A percentile compares a stretch with the other conserved stretches of the same genome.
These are phyloP conservation scores for Diaporthe nobilis DNA, from an alignment of 2,329 filamentous ascomycete species.

Conservation along the genomic window DNA sequence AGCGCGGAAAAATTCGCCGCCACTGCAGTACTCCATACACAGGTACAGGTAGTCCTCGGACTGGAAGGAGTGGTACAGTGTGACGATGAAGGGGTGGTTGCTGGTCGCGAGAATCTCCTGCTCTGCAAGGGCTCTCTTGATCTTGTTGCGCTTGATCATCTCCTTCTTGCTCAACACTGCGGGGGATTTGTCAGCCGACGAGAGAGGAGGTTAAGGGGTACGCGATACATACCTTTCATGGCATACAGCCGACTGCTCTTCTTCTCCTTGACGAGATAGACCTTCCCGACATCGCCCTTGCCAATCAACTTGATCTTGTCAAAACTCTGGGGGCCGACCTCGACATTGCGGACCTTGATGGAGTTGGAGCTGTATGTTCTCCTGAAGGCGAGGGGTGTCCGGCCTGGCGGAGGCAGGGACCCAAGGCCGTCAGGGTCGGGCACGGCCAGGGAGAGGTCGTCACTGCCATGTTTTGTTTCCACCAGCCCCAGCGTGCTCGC, in stretches of 20 bases:
- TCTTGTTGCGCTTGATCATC: conserved; percentile 99
- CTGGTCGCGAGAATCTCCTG: conserved; percentile 98
- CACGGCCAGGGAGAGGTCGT: conserved; percentile 56
- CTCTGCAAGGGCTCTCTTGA: conserved; percentile 96
- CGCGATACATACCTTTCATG: conserved; percentile 89
- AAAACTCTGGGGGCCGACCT: conserved; percentile 94
- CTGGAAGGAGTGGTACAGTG: conserved; percentile 98
- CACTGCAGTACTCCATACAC: conserved; percentile 99
- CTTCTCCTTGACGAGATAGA: conserved; percentile 97
- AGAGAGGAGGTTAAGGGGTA: neutral
- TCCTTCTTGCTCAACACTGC: conserved; percentile 98
- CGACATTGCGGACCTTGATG: conserved; percentile 97
- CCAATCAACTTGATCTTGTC: conserved; percentile 99
- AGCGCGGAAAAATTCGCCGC: conserved; percentile 97
- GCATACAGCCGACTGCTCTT: conserved; percentile 96
- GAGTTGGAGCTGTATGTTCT: conserved; percentile 99
- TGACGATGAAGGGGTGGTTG: conserved; percentile 99
- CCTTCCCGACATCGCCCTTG: conserved; percentile 98
- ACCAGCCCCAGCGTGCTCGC: conserved; percentile 61
- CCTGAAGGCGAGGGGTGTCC: conserved; percentile 83
- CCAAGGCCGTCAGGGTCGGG: conserved; percentile 67
- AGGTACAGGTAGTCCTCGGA: conserved; percentile 98
- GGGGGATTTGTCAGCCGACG: conserved; percentile 52
- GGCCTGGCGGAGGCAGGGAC: conserved; percentile 76
- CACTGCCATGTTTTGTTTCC: conserved; percentile 58